Conservation (phyloP, 768 basidiomycete species). For the Russula sp. region DNA sequence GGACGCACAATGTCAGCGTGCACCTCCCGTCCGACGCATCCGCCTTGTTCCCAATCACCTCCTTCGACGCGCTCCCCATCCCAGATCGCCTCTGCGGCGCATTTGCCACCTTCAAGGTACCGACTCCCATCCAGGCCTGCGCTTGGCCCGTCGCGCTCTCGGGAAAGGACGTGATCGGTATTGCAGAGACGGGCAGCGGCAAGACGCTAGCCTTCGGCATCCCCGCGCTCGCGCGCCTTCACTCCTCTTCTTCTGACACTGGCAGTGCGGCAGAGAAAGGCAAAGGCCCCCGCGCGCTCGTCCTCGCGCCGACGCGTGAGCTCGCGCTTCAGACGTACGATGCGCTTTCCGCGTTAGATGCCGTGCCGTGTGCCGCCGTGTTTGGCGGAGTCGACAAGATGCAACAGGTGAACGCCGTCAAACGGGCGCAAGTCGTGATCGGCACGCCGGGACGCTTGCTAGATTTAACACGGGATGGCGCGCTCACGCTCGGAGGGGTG, state of each 20-base stretch:
- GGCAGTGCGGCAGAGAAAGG: slow-evolving; percentile 26
- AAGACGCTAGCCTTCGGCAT: slow-evolving; percentile 97
- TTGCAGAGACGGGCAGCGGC: slow-evolving; percentile 96
- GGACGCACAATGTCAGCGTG: slow-evolving; percentile 67
- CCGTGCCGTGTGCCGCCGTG: slow-evolving; percentile 76
- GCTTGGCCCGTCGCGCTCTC: slow-evolving; percentile 85
- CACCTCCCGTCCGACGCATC: slow-evolving; percentile 41
- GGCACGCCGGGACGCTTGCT: slow-evolving; percentile 93
- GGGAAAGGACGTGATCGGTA: slow-evolving; percentile 85
- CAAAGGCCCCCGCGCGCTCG: slow-evolving; percentile 42
- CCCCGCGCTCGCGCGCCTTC: slow-evolving; percentile 70
- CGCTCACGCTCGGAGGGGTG: slow-evolving; percentile 80
- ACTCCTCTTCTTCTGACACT: slow-evolving; percentile 28
- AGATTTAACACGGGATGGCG: slow-evolving; percentile 85
- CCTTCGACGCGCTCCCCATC: slow-evolving; percentile 68
- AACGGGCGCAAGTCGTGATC: slow-evolving; percentile 70
- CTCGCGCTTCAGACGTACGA: slow-evolving; percentile 93
- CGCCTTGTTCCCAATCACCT: slow-evolving; percentile 55
- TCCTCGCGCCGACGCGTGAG: slow-evolving; percentile 93
- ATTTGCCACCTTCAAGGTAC: slow-evolving; percentile 69
- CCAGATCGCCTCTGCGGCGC: slow-evolving; percentile 52
- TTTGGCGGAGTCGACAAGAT: slow-evolving; percentile 95
- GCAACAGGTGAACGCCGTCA: slow-evolving; percentile 65
- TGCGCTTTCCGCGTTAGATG: slow-evolving; percentile 65
- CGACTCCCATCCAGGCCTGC: slow-evolving; percentile 93